These are phyloP conservation scores for Alternaria sp. DNA, from an alignment of 2,329 filamentous ascomycete genomes.

Conservation along the genomic window DNA sequence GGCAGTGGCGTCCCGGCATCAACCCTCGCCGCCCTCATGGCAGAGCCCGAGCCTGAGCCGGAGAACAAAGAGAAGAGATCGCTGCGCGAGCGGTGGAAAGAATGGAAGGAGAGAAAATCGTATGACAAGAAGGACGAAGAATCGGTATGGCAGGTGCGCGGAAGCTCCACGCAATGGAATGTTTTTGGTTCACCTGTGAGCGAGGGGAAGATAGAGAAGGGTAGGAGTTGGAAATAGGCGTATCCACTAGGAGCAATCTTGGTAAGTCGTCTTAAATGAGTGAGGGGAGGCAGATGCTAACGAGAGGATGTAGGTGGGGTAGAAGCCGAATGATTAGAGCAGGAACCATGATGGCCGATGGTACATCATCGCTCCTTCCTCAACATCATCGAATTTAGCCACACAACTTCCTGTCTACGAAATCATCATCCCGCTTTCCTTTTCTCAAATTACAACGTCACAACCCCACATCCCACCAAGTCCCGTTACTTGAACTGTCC, in stretches of 20 bases:
- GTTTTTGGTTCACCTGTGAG: not conserved
- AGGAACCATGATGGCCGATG: slow-evolving; percentile 3
- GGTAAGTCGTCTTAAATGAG: no score
- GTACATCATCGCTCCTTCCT: not conserved
- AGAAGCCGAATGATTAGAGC: not conserved
- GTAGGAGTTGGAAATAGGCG: not conserved
- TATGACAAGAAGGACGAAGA: not conserved
- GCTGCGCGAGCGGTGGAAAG: not conserved
- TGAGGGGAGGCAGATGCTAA: not conserved
- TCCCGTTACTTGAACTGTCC: not conserved
- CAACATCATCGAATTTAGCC: not conserved
- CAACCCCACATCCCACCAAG: not conserved
- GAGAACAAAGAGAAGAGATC: not conserved
- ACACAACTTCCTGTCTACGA: not conserved
- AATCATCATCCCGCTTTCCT: not conserved
- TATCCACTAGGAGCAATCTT: not conserved
- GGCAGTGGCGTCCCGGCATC: not conserved
- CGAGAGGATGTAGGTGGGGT: not conserved
- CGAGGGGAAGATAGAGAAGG: not conserved
- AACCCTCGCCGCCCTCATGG: not conserved
- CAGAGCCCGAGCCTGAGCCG: not conserved
- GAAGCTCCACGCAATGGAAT: not conserved
- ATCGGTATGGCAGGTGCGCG: not conserved
- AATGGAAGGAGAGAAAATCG: not conserved
- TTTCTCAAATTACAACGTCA: not conserved